These are phyloP conservation scores for Smallanthus sonchifolius DNA, from an alignment of 129 eudicot genomes.

Conservation along the genomic window DNA sequence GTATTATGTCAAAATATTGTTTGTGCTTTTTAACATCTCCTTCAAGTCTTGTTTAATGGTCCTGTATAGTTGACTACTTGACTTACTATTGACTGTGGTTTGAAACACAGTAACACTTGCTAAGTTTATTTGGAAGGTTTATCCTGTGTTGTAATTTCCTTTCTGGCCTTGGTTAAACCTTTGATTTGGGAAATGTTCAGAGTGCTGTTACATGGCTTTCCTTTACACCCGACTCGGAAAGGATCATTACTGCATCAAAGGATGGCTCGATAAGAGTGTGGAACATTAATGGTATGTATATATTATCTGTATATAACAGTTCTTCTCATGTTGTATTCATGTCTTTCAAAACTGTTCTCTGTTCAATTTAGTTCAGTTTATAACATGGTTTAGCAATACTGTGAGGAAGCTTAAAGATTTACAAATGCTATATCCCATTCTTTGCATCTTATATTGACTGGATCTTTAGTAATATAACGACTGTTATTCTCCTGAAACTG, in stretches of 20 bases:
- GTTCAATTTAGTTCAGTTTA: background rate
- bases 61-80: background rate
- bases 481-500: background rate
- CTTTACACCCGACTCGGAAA: constrained; percentile 80
- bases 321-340: background rate
- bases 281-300: constrained; percentile 96
- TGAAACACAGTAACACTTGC: constrained; percentile 2
- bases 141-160: constrained; percentile 1
- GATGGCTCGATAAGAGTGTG: constrained; percentile 91
- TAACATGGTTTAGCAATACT: background rate
- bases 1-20: background rate
- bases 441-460: background rate
- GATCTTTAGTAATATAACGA: background rate
- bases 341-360: background rate
- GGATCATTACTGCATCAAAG: constrained; percentile 88
- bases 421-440: background rate
- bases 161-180: background rate
- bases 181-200: constrained; percentile 33
- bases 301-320: background rate
- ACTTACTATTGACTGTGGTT: background rate
- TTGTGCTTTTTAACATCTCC: background rate
- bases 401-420: background rate
- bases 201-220: constrained; percentile 98
- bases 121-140: background rate
- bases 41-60: background rate